Conservation (phyloP, 148 eudicot genomes). For the Vaccinium myrtillus region DNA sequence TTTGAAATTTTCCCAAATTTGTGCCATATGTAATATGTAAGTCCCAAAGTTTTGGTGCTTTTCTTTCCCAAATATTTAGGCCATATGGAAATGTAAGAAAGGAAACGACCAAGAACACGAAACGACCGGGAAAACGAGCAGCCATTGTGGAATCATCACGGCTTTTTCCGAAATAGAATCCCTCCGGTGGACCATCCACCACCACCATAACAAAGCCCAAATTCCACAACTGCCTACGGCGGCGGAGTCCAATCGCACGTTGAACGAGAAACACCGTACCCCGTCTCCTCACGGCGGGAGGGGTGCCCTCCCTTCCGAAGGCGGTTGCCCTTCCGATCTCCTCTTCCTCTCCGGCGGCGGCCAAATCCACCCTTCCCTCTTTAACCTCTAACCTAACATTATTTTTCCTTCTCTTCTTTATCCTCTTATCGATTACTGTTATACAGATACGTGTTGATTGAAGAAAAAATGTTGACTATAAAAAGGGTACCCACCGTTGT, state of each 20-base stretch:
- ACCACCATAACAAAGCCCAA: slow-evolving; percentile 6
- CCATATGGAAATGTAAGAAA: too few relatives aligned
- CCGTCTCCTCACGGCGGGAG: slow-evolving; percentile 95
- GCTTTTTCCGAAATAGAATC: slow-evolving; percentile 28
- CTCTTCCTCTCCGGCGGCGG: slow-evolving; percentile 79
- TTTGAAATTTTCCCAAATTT: too few relatives aligned
- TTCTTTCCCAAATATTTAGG: too few relatives aligned
- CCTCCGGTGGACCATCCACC: slow-evolving; percentile 8
- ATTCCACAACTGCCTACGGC: background rate
- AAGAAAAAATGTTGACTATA: slow-evolving; percentile 31
- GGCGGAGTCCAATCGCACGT: background rate
- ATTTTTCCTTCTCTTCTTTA: background rate
- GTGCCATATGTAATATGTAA: too few relatives aligned
- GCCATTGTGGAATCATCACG: slow-evolving; percentile 24
- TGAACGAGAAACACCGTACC: slow-evolving; percentile 21
- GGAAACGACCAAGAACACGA: background rate
- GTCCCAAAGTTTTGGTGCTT: too few relatives aligned
- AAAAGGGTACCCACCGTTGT: slow-evolving; percentile 31
- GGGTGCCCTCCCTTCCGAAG: slow-evolving; percentile 84
- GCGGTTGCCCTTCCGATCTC: slow-evolving; percentile 90
- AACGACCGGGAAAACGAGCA: background rate
- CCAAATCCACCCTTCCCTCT: background rate
- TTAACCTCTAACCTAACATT: background rate
- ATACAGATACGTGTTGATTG: slow-evolving; percentile 21
- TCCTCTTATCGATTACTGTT: background rate